Evolutionary conservation across 2,329 filamentous ascomycete genomes (phyloP).

Genomic region (Alternaria atra): DNA sequence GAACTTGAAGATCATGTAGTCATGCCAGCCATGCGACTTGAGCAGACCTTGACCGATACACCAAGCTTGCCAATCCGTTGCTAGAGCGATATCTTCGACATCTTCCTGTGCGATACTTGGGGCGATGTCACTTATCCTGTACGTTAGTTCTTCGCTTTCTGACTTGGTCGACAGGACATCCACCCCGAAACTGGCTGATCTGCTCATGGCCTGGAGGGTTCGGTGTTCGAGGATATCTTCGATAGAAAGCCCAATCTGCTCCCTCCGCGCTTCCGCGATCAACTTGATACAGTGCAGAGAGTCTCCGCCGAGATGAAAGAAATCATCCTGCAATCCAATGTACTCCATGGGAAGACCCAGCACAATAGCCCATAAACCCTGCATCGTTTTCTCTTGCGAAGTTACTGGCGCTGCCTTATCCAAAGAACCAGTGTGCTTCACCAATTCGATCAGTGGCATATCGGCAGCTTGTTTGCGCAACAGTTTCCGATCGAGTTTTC

Average conservation of each 20-base stretch:
- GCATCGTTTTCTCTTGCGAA: constrained; percentile 3
- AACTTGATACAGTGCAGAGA: constrained; percentile 12
- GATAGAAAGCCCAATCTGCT: constrained; percentile 1
- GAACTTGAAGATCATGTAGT: constrained; percentile 13
- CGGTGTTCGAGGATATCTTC: constrained; percentile 1
- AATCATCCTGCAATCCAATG: constrained; percentile 9
- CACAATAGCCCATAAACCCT: not conserved
- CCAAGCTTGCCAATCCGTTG: constrained; percentile 12
- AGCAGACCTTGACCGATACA: constrained; percentile 6
- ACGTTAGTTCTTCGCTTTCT: not conserved
- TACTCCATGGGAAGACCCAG: constrained; percentile 3
- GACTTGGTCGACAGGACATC: not conserved
- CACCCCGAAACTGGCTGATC: not conserved
- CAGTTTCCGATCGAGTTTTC: constrained; percentile 7
- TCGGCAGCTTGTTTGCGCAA: constrained; percentile 2
- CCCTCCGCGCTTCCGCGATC: constrained; percentile 4
- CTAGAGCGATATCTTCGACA: constrained; percentile 3
- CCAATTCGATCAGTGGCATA: constrained; percentile 1
- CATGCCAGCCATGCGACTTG: constrained; percentile 13
- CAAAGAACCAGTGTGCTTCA: constrained; percentile 5
- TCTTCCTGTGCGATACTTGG: not conserved
- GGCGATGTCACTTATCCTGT: not conserved
- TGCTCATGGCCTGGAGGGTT: constrained; percentile 8
- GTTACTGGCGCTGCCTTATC: constrained; percentile 6
- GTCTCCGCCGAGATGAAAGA: constrained; percentile 7